These are phyloP conservation scores for Tripidium arundinaceum DNA, from an alignment of 202 grass and related monocot genomes.

Conservation along the genomic window DNA sequence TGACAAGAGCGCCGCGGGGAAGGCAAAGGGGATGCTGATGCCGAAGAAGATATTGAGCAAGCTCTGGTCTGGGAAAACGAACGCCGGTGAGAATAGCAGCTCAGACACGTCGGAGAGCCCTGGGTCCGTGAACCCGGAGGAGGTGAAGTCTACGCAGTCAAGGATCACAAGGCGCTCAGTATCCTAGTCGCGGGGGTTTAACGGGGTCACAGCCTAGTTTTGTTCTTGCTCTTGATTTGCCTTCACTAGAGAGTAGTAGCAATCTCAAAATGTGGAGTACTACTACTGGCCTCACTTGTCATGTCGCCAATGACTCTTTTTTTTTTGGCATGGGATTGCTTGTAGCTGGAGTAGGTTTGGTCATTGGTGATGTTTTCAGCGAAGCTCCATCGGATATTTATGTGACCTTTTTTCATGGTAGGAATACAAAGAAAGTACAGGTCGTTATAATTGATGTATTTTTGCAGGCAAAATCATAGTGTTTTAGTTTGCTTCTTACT, in stretches of 20 bases:
- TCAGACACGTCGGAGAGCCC: slow-evolving; percentile 82
- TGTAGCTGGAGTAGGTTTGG: slow-evolving; percentile 4
- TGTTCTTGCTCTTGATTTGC: slow-evolving; percentile 15
- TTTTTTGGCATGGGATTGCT: too few relatives aligned
- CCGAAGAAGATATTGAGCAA: slow-evolving; percentile 91
- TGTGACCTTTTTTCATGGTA: neutral
- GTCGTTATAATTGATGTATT: neutral
- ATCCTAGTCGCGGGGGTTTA: slow-evolving; percentile 19
- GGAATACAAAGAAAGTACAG: slow-evolving; percentile 14
- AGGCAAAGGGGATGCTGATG: slow-evolving; percentile 47
- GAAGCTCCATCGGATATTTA: slow-evolving; percentile 18
- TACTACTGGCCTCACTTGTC: neutral
- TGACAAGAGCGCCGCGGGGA: neutral
- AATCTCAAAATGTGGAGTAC: slow-evolving; percentile 21
- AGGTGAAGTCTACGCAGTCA: slow-evolving; percentile 59
- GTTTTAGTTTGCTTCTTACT: neutral
- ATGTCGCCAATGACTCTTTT: neutral
- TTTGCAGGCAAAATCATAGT: neutral
- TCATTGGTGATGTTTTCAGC: slow-evolving; percentile 29
- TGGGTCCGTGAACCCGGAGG: slow-evolving; percentile 62
- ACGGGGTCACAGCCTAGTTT: slow-evolving; percentile 22
- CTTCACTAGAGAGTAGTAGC: slow-evolving; percentile 11
- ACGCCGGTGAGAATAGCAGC: slow-evolving; percentile 61
- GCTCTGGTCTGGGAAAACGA: slow-evolving; percentile 79
- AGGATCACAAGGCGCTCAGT: slow-evolving; percentile 52